A percentile compares a stretch with the other conserved stretches of the same genome.
phyloP scores from a whole-genome alignment of 2,329 filamentous ascomycete species.

The Phialemonium atrogriseum region DNA sequence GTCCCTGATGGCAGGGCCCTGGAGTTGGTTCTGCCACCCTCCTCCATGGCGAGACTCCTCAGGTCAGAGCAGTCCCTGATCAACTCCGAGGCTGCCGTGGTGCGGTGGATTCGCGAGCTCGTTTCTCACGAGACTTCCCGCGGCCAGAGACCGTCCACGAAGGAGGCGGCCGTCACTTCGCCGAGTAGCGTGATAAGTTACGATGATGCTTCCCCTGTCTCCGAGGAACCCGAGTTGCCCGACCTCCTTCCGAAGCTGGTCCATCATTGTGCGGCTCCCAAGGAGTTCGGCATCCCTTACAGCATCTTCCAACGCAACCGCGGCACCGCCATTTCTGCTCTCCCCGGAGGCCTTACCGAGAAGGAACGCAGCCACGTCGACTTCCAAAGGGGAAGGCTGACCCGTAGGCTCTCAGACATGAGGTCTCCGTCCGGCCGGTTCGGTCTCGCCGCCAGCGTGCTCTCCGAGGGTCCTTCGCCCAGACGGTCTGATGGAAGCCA shows the following conservation, averaged over 20 bases:
- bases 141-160: background rate
- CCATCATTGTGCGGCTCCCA: slow-evolving; percentile 22
- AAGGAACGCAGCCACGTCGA: slow-evolving; percentile 30
- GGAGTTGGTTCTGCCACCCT: slow-evolving; percentile 33
- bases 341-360: slow-evolving; percentile 22
- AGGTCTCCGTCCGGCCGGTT: slow-evolving; percentile 39
- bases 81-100: slow-evolving; percentile 33
- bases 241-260: slow-evolving; percentile 31
- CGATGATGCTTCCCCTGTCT: no score
- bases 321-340: slow-evolving; percentile 29
- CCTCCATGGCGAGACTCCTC: slow-evolving; percentile 32
- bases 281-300: slow-evolving; percentile 27
- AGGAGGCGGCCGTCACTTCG: slow-evolving; percentile 1
- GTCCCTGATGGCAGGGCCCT: slow-evolving; percentile 32
- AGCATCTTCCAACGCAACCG: slow-evolving; percentile 30
- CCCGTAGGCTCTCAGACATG: slow-evolving; percentile 34
- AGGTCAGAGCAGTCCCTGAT: slow-evolving; percentile 37
- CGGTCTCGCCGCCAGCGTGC: slow-evolving; percentile 31
- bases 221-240: slow-evolving; percentile 14
- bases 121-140: slow-evolving; percentile 6
- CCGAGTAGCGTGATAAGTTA: no score
- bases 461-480: slow-evolving; percentile 14
- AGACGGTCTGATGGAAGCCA: slow-evolving; percentile 1
- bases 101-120: slow-evolving; percentile 33
- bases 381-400: slow-evolving; percentile 37